Evolutionary conservation across 805 yeast genomes (phyloP), one percentile per base, ranked within the genome.

Genomic region (Starmerella tilneyi): DNA sequence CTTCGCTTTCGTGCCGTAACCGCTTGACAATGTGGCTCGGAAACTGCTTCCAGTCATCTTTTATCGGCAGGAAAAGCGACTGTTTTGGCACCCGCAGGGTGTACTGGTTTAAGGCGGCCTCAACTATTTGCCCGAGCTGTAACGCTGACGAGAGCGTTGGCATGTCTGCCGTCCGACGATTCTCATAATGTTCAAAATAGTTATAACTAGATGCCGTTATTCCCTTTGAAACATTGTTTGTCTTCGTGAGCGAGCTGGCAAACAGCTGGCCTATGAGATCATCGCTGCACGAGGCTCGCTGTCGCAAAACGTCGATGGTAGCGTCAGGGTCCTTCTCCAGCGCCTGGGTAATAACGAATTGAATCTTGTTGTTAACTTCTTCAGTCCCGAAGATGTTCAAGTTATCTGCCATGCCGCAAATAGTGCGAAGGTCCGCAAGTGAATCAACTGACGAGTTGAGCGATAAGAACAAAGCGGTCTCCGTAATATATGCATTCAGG

Each of bases 41-140:
- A 16, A 36, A 36, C 1, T 36, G 30, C 15, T 19, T n/a, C 1
- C 20, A 30, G 9, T 36, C 30, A 11, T 24, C 40, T 24, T 8
- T 8, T 4, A 27, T n/a, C 3, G 24, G 33, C 26, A 20, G 11
- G 19, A 38, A 38, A 3, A 38, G 33, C 17, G 33, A 28, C 26
- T 28, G 33, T 15, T 16, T 6, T 6, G 33, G 33, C 2, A 27
- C 19, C 30, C 40, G 40, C 22, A 24, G 13, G 5, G 29, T 9
- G 17, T 15, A 36, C 15, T 17, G 24, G 40, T 24, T 23, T 15
- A 36, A 21, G 16, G 12, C 40, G n/a, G 29, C 33, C 26, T 38
- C 41, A 5, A 38, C 24, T 4, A 38, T 6, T 11, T 38, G 41
- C 17, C 41, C 33, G 24, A 38, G 41, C 13, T 36, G 40, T n/a